Conservation (phyloP, 2,329 filamentous ascomycete species). For the Cladosporium velox region DNA sequence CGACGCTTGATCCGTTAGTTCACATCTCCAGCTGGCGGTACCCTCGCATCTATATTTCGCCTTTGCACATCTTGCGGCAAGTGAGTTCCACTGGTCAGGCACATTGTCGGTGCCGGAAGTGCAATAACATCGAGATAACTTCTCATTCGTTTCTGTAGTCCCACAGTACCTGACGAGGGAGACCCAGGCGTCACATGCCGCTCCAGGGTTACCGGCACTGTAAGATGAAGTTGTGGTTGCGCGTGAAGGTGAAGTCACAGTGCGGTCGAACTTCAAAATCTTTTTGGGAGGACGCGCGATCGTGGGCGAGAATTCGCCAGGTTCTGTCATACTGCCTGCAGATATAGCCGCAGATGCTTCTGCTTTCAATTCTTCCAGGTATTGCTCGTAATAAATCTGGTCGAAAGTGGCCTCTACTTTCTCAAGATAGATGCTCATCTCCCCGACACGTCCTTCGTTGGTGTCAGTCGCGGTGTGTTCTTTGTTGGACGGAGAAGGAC, state of each 20-base stretch:
- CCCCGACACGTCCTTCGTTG: background rate
- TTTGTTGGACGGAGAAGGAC: background rate
- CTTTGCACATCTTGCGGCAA: background rate
- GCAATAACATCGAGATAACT: background rate
- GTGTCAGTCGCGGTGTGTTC: background rate
- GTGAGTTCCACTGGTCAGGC: background rate
- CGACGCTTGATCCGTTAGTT: background rate
- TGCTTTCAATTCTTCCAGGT: background rate
- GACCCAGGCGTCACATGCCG: background rate
- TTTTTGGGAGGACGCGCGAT: background rate
- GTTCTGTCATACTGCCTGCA: background rate
- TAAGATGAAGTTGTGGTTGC: background rate
- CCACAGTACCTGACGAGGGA: background rate
- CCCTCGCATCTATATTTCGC: background rate
- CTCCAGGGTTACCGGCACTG: background rate
- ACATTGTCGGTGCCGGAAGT: background rate
- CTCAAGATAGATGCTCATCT: background rate
- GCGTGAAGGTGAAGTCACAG: background rate
- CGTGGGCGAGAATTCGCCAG: background rate
- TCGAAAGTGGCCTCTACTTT: background rate
- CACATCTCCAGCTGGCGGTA: background rate
- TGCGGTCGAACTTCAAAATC: background rate
- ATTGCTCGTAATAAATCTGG: background rate
- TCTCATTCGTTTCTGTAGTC: background rate
- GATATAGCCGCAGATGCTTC: background rate